Percentiles rank a stretch among this genome's conserved stretches.
Conservation (phyloP, 352 stramenopile species). For the Pythium aphanidermatum region DNA sequence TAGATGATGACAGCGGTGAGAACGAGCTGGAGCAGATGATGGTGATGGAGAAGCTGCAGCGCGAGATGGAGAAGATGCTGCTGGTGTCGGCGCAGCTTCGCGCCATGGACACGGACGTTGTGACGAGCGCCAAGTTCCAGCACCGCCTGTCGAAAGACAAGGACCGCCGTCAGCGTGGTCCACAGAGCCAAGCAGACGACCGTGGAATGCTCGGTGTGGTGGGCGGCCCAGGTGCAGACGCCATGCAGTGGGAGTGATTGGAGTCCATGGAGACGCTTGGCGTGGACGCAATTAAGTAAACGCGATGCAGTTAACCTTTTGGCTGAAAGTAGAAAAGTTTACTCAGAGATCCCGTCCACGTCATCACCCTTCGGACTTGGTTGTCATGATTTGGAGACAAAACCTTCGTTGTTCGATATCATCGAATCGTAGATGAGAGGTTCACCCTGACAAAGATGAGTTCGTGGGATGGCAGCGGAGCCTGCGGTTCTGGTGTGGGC, state of each 20-base stretch:
- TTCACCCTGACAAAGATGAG: too few species aligned
- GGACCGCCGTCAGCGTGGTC: slow-evolving; percentile 43
- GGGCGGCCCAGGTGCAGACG: slow-evolving; percentile 1
- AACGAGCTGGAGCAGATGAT: slow-evolving; percentile 30
- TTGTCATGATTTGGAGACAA: not conserved
- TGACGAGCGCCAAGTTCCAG: slow-evolving; percentile 79
- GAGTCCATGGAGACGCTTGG: too few species aligned
- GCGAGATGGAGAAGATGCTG: slow-evolving; percentile 74
- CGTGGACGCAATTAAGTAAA: too few species aligned
- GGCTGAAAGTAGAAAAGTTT: too few species aligned
- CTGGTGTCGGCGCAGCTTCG: slow-evolving; percentile 59
- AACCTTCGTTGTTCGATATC: not conserved
- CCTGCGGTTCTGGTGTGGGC: not conserved
- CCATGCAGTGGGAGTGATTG: slow-evolving; percentile 8
- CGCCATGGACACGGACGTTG: slow-evolving; percentile 74
- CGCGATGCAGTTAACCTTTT: too few species aligned
- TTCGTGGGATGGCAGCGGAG: too few species aligned
- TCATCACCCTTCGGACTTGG: too few species aligned
- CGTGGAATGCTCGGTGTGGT: slow-evolving; percentile 7
- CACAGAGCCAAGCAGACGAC: slow-evolving; percentile 9
- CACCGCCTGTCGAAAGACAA: slow-evolving; percentile 69
- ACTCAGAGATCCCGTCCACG: not conserved
- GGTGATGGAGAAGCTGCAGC: slow-evolving; percentile 47
- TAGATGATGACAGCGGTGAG: slow-evolving; percentile 37
- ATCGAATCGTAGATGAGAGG: not conserved